Evolutionary conservation across 225 moss, liverwort and hornwort species (phyloP).

Genomic region (Straminergon stramineum): DNA sequence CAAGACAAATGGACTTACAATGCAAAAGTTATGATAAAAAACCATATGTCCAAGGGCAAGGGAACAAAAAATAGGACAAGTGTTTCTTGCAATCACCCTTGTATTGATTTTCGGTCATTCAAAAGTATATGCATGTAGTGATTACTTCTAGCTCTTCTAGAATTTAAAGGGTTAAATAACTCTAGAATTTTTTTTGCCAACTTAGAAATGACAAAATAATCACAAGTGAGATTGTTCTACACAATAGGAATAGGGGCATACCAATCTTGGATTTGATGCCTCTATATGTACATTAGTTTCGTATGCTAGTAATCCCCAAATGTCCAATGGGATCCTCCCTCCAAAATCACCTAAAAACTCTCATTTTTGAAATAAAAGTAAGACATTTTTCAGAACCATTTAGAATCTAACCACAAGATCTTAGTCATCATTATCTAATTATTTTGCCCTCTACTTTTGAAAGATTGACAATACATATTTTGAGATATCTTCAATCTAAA

Average conservation of each 20-base stretch:
- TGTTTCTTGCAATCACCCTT: too few species aligned
- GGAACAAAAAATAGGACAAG: too few species aligned
- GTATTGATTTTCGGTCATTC: not conserved
- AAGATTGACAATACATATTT: not conserved
- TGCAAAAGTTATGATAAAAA: too few species aligned
- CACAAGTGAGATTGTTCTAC: too few species aligned
- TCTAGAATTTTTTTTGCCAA: not conserved
- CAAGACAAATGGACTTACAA: too few species aligned
- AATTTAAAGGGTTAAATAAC: not conserved
- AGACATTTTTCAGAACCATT: not conserved
- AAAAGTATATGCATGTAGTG: not conserved
- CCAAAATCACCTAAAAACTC: not conserved
- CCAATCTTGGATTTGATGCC: not conserved
- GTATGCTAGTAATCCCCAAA: not conserved
- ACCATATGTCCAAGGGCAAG: too few species aligned
- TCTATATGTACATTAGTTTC: not conserved
- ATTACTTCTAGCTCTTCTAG: not conserved
- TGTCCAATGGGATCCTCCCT: not conserved
- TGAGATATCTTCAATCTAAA: not conserved
- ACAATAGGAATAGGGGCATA: rapidly evolving
- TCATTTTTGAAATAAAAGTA: not conserved
- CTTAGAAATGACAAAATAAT: not conserved
- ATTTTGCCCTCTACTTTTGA: not conserved
- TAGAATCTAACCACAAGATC: not conserved
- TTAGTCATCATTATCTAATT: not conserved